A percentile compares a stretch with the other conserved stretches of the same genome.
These are phyloP conservation scores for Lepidium didymum DNA, from an alignment of 345 rosid species.

Conservation along the genomic window DNA sequence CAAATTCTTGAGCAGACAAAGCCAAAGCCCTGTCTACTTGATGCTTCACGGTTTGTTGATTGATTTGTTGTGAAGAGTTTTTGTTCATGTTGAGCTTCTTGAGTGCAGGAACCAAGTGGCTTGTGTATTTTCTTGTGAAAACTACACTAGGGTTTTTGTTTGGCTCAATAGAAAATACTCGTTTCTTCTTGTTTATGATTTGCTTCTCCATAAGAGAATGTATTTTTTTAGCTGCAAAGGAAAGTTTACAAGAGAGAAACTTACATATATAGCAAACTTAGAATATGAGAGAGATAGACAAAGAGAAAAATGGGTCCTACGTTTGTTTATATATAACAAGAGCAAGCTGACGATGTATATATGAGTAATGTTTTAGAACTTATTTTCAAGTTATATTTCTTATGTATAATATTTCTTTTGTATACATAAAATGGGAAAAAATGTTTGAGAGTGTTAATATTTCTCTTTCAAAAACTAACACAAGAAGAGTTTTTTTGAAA, in stretches of 20 bases:
- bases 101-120: constrained; percentile 34
- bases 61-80: neutral
- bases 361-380: neutral
- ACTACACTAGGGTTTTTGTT: constrained; percentile 3
- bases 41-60: constrained; percentile 28
- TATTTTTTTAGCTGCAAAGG: constrained; percentile 2
- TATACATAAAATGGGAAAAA: neutral
- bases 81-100: constrained; percentile 28
- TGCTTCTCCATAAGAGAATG: constrained; percentile 30
- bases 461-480: neutral
- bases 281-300: constrained; percentile 4
- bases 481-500: neutral
- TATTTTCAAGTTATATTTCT: neutral
- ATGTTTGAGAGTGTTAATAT: neutral
- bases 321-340: constrained; percentile 9
- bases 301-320: constrained; percentile 16
- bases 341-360: neutral
- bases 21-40: constrained; percentile 48
- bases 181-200: constrained; percentile 22
- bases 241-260: constrained; percentile 19
- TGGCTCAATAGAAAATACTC: constrained; percentile 32
- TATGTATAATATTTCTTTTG: neutral
- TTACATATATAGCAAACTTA: constrained; percentile 11
- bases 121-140: constrained; percentile 33
- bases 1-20: constrained; percentile 37